phyloP scores from a whole-genome alignment of 208 protist species.

The Trypanosomatidae sp. region DNA sequence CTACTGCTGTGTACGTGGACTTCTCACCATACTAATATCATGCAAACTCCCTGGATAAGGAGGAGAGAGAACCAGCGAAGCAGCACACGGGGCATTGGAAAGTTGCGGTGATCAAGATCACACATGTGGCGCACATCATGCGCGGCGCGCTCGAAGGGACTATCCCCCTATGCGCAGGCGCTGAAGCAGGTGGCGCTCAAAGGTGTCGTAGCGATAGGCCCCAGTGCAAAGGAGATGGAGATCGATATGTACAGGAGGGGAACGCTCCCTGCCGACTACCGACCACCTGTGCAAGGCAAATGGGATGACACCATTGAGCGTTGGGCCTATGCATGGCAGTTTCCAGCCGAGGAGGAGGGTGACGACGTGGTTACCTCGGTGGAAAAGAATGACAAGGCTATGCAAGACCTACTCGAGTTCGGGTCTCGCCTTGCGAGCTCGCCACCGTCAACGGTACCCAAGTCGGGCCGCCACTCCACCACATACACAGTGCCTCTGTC shows the following conservation, averaged over 20 bases:
- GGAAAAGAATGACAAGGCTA: constrained; percentile 47
- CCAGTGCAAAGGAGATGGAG: constrained; percentile 82
- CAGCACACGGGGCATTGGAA: not conserved
- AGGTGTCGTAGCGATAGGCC: constrained; percentile 71
- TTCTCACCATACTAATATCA: not conserved
- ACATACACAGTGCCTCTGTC: constrained; percentile 29
- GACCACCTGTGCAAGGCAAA: constrained; percentile 78
- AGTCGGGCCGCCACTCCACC: constrained; percentile 42
- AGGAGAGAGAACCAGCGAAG: not conserved
- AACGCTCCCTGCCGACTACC: constrained; percentile 80
- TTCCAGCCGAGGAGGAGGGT: constrained; percentile 79
- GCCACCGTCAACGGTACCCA: constrained; percentile 41
- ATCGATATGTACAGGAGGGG: constrained; percentile 78
- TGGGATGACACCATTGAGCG: constrained; percentile 93
- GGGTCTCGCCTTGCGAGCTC: constrained; percentile 49
- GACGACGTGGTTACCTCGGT: constrained; percentile 53
- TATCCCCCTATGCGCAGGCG: constrained; percentile 89
- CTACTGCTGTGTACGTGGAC: not conserved
- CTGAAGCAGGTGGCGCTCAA: constrained; percentile 84
- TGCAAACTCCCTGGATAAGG: not conserved
- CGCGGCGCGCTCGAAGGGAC: constrained; percentile 40
- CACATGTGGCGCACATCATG: constrained; percentile 9
- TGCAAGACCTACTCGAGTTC: constrained; percentile 70
- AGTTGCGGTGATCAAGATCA: constrained; percentile 1
- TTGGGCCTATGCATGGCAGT: constrained; percentile 92